These are phyloP conservation scores for Russula sp. DNA, from an alignment of 768 basidiomycete species.

Conservation along the genomic window DNA sequence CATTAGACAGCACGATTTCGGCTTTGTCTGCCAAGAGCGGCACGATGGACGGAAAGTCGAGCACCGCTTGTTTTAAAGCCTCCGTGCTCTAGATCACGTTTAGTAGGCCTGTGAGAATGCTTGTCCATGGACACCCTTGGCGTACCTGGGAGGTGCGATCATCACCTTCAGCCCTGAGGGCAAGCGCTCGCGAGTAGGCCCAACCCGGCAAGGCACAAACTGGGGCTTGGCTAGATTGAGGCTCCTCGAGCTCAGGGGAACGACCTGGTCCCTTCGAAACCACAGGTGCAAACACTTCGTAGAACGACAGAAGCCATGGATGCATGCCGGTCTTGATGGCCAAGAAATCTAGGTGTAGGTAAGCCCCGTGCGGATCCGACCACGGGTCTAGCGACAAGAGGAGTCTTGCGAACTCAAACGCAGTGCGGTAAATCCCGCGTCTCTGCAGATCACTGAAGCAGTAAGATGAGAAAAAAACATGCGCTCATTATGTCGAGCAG, in stretches of 20 bases:
- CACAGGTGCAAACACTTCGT: slow-evolving; percentile 39
- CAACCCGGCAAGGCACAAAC: slow-evolving; percentile 66
- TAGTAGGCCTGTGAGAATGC: not conserved
- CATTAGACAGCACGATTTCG: slow-evolving; percentile 55
- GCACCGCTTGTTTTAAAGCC: slow-evolving; percentile 68
- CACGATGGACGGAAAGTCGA: slow-evolving; percentile 74
- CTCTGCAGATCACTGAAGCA: slow-evolving; percentile 67
- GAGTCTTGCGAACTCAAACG: slow-evolving; percentile 88
- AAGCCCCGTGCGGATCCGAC: slow-evolving; percentile 82
- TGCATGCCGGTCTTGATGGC: slow-evolving; percentile 75
- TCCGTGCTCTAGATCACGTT: slow-evolving; percentile 56
- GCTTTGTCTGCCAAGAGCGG: slow-evolving; percentile 83
- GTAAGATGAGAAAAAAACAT: not conserved
- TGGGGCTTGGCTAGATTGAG: slow-evolving; percentile 26
- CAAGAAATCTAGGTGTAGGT: slow-evolving; percentile 80
- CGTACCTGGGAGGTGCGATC: slow-evolving; percentile 11
- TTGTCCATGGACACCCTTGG: not conserved
- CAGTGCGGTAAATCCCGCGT: slow-evolving; percentile 83
- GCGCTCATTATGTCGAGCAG: too few species aligned
- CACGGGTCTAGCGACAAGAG: slow-evolving; percentile 80
- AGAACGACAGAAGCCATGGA: slow-evolving; percentile 75
- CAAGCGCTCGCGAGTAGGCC: slow-evolving; percentile 65
- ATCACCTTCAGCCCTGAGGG: slow-evolving; percentile 40
- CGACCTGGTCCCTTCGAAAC: slow-evolving; percentile 24
- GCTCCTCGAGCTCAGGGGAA: slow-evolving; percentile 31